phyloP scores from a whole-genome alignment of 2,329 filamentous ascomycete genomes.

The Alternaria incomplexa region DNA sequence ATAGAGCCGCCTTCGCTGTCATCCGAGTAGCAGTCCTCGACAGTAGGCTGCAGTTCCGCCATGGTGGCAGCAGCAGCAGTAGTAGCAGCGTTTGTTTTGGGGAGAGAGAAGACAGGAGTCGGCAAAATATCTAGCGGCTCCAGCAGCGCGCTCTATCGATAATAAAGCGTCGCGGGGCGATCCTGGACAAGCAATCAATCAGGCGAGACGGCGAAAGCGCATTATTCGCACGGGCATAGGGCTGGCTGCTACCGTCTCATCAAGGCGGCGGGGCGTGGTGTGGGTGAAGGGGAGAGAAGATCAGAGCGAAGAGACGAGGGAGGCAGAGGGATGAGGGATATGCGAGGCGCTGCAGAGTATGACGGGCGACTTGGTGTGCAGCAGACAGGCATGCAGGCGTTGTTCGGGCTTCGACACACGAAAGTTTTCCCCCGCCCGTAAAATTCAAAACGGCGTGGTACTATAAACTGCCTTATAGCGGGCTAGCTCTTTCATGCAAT shows the following conservation, averaged over 20 bases:
- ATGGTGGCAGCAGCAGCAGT: conserved; percentile 22
- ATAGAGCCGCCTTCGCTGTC: conserved; percentile 35
- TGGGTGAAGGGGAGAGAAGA: neutral
- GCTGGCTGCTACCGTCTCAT: conserved; percentile 18
- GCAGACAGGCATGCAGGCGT: conserved; percentile 26
- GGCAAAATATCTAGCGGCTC: conserved; percentile 29
- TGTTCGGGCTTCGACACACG: conserved; percentile 29
- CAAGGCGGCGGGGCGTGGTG: neutral
- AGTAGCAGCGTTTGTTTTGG: conserved; percentile 1
- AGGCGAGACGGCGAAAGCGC: conserved; percentile 25
- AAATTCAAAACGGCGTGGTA: conserved; percentile 32
- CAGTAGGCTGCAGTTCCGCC: conserved; percentile 32
- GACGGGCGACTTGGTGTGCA: conserved; percentile 15
- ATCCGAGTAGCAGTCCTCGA: conserved; percentile 53
- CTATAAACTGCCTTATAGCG: conserved; percentile 18
- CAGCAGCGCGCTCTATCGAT: conserved; percentile 23
- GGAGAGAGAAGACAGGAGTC: conserved; percentile 12
- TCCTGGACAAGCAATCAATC: conserved; percentile 23
- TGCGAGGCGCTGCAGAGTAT: conserved; percentile 19
- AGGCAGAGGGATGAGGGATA: conserved; percentile 19
- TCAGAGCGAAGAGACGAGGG: conserved; percentile 3
- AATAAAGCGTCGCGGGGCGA: conserved; percentile 20
- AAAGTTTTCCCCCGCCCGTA: conserved; percentile 28
- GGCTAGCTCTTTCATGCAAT: conserved; percentile 28
- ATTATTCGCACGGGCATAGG: conserved; percentile 10